Base-by-base conservation (phyloP, 768 basidiomycete genomes). In the Agaricus sinodeliciosus region DNA sequence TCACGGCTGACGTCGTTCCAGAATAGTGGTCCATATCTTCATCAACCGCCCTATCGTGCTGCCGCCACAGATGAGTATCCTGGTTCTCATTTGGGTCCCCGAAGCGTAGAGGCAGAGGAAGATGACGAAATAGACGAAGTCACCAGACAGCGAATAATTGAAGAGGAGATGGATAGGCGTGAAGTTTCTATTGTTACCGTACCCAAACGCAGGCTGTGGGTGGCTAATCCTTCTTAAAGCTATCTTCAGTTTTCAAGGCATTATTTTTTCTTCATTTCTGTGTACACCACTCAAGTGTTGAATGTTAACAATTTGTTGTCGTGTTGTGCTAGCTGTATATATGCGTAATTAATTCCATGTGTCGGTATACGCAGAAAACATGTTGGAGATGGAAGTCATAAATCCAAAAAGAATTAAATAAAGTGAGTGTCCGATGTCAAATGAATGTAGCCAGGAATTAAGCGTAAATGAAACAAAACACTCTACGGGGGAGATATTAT, bases 121-220 rank as follows among this genome's bases (percentile, higher is more conserved):
- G 84, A 87, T 16, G 83, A 85, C 27, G 85, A 87, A 43, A 71
- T 85, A 51, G 88, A 90, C 58, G 88, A 90, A 57, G 81, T 85
- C 45, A 76, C 81, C 11, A 73, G 82, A 55, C 88, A 90, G 64
- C 75, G 81, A 55, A 73, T 80, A 59, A 89, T 90, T 31, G 90
- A 91, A 63, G 83, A 85, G 53, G 89, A 91, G 66, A 87, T 92
- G 78, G 81, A 75, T 36, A 74, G 88, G 58, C 78, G 90, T 45
- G 87, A 91, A 58, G 87, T 91, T 27, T 86, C 85, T n/a, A 88
- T 91, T 61, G 79, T 91, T 56, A 84, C 82, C 4, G 75, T 81
- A 40, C 90, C 90, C 16, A 84, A 80, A 63, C 85, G 87, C 58
- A 82, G 78, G 61, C 68, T 92, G 51, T 82, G 81, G 75, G 77